A percentile compares a stretch with the other conserved stretches of the same genome.
Conservation (phyloP, 2,329 filamentous ascomycete genomes). For the Colletotrichum sp. region DNA sequence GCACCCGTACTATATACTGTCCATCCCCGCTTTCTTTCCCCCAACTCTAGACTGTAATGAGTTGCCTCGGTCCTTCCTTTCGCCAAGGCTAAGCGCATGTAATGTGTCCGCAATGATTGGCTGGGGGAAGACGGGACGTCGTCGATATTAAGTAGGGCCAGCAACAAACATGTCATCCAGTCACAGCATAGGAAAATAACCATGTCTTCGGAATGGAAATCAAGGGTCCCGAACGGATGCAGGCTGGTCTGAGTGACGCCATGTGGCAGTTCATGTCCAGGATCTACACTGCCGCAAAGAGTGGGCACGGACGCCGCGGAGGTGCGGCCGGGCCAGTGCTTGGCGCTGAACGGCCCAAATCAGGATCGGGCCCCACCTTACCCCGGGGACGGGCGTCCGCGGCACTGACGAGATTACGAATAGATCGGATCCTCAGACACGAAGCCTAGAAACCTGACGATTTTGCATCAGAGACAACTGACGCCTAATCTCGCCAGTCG, state of each 20-base stretch:
- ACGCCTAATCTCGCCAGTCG: not conserved
- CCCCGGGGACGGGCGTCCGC: not conserved
- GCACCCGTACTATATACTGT: not conserved
- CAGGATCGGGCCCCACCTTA: not conserved
- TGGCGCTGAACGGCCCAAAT: not conserved
- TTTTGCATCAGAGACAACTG: not conserved
- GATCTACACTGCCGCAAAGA: not conserved
- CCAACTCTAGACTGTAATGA: not conserved
- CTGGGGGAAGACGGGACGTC: not conserved
- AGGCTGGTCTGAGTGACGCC: not conserved
- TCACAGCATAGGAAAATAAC: not conserved
- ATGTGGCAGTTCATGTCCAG: not conserved
- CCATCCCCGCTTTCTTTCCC: not conserved
- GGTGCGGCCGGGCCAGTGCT: not conserved
- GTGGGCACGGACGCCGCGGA: not conserved
- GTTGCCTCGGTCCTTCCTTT: not conserved
- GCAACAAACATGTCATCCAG: not conserved
- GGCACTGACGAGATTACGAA: not conserved
- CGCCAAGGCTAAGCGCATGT: not conserved
- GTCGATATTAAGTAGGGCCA: not conserved
- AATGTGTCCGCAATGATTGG: not conserved
- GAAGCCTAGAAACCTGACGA: not conserved
- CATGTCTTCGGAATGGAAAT: not conserved
- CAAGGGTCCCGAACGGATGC: not conserved
- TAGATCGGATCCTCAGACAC: not conserved